Conservation (phyloP, 345 rosid genomes). For the Anastatica hierochuntica region DNA sequence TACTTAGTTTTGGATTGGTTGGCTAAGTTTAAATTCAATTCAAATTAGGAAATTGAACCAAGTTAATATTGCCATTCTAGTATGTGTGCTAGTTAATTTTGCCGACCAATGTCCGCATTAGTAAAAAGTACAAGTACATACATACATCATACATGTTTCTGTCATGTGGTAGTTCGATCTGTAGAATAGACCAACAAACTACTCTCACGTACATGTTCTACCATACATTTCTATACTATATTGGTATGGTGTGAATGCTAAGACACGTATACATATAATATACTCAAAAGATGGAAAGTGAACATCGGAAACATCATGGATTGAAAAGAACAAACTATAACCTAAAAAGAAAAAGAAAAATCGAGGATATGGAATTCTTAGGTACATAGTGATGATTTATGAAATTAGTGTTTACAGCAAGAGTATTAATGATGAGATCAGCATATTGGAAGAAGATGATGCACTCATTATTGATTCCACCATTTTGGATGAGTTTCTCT, state of each 20-base stretch:
- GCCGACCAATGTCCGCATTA: no score
- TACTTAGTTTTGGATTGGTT: no score
- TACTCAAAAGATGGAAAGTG: background rate
- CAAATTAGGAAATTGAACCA: no score
- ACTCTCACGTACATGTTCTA: constrained; percentile 6
- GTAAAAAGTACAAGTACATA: background rate
- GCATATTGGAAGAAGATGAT: constrained; percentile 16
- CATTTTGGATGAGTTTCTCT: constrained; percentile 26
- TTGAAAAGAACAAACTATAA: no score
- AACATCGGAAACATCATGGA: no score
- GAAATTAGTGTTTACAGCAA: constrained; percentile 12
- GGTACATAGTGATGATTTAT: constrained; percentile 8
- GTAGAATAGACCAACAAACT: constrained; percentile 16
- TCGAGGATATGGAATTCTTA: no score
- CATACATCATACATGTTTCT: background rate
- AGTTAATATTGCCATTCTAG: no score
- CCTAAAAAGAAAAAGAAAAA: no score
- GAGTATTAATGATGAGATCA: constrained; percentile 16
- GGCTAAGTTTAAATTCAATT: no score
- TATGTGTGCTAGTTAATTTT: no score
- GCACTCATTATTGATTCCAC: constrained; percentile 28
- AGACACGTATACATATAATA: background rate
- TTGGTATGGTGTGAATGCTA: background rate
- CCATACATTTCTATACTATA: constrained; percentile 11
- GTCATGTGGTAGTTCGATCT: constrained; percentile 14